These are phyloP conservation scores for Didymella exigua DNA, from an alignment of 2,329 filamentous ascomycete genomes.

Conservation along the genomic window DNA sequence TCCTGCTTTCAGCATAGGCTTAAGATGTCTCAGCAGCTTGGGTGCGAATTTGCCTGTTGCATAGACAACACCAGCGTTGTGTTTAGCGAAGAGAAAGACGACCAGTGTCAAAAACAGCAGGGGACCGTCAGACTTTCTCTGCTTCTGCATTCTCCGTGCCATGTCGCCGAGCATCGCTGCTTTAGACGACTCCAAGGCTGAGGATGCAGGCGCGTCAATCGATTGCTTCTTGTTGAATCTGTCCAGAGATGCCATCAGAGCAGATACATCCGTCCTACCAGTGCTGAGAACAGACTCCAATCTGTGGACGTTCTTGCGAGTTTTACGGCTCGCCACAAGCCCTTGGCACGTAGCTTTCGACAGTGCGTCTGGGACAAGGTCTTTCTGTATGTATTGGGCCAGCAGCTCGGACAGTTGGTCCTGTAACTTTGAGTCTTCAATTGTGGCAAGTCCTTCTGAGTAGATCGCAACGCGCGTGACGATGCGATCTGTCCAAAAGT, in stretches of 20 bases:
- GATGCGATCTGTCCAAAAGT: constrained; percentile 44
- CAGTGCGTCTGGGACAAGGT: constrained; percentile 42
- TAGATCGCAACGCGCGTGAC: constrained; percentile 34
- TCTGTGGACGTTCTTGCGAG: constrained; percentile 39
- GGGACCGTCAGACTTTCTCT: constrained; percentile 43
- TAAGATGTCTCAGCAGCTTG: constrained; percentile 47
- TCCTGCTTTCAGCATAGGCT: constrained; percentile 25
- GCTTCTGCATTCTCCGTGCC: constrained; percentile 42
- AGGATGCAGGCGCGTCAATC: constrained; percentile 17
- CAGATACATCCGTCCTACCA: constrained; percentile 17
- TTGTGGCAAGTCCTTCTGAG: constrained; percentile 25
- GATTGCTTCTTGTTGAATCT: constrained; percentile 46
- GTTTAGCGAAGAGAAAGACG: constrained; percentile 40
- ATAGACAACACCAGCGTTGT: constrained; percentile 45
- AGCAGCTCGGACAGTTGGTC: constrained; percentile 45
- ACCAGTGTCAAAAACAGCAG: constrained; percentile 47
- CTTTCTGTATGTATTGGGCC: constrained; percentile 36
- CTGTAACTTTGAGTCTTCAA: constrained; percentile 40
- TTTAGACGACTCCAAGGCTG: constrained; percentile 28
- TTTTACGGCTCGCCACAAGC: constrained; percentile 39
- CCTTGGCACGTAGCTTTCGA: constrained; percentile 40
- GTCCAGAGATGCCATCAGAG: constrained; percentile 27
- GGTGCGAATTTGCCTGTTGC: constrained; percentile 51
- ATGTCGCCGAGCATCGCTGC: constrained; percentile 39
- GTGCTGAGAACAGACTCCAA: constrained; percentile 32